Evolutionary conservation across 129 eudicot species (phyloP).

Genomic region (Erigeron canadensis): DNA sequence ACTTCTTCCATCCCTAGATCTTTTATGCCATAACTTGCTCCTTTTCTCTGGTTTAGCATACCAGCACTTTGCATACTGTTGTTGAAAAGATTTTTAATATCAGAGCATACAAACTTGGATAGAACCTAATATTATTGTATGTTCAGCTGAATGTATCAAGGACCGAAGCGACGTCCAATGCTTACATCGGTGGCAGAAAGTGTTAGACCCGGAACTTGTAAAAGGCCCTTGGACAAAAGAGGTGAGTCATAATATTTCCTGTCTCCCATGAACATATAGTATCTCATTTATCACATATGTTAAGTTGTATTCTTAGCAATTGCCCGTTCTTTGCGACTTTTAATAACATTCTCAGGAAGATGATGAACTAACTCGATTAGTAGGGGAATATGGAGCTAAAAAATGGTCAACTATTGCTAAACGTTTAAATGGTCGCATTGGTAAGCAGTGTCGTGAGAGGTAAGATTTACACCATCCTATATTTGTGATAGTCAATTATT

Average conservation of each 20-base stretch:
- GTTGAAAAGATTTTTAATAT: slow-evolving; percentile 6
- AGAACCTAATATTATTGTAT: slow-evolving; percentile 11
- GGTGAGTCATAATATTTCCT: slow-evolving; percentile 36
- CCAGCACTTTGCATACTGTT: not conserved
- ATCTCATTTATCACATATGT: slow-evolving; percentile 3
- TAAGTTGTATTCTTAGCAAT: not conserved
- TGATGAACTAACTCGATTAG: slow-evolving; percentile 63
- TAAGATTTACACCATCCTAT: slow-evolving; percentile 25
- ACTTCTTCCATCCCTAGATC: too few relatives aligned
- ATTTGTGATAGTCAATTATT: not conserved
- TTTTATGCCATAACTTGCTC: too few relatives aligned
- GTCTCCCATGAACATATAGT: slow-evolving; percentile 1
- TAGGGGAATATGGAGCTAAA: slow-evolving; percentile 65
- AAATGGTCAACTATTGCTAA: slow-evolving; percentile 93
- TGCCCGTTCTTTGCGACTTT: slow-evolving; percentile 9
- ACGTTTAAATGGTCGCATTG: slow-evolving; percentile 87
- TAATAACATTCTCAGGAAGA: slow-evolving; percentile 59
- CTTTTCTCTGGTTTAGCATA: not conserved
- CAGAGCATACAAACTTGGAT: not conserved
- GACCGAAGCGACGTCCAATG: slow-evolving; percentile 88
- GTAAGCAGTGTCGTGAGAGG: slow-evolving; percentile 97
- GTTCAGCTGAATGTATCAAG: slow-evolving; percentile 81
- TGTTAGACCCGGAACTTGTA: slow-evolving; percentile 83
- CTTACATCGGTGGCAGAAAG: slow-evolving; percentile 94
- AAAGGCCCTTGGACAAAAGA: slow-evolving; percentile 98